These are phyloP conservation scores for Wallacemonas sp. DNA, from an alignment of 208 protist genomes.

Conservation along the genomic window DNA sequence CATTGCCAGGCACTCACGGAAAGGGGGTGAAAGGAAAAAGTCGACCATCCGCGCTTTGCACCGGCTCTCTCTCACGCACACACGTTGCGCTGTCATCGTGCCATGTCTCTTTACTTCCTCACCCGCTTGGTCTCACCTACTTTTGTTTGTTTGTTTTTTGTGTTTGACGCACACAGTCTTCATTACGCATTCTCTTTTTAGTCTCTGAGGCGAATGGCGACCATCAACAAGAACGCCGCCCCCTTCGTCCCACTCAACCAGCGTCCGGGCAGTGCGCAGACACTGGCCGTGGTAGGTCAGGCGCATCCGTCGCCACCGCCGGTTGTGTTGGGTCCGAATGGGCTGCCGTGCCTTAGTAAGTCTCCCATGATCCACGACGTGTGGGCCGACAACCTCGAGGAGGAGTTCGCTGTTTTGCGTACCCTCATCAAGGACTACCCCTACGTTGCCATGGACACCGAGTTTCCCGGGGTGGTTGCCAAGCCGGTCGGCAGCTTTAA, in stretches of 20 bases:
- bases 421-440: constrained; percentile 96
- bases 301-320: not conserved
- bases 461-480: constrained; percentile 99
- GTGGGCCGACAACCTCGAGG: constrained; percentile 96
- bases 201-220: constrained; percentile 7
- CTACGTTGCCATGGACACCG: constrained; percentile 98
- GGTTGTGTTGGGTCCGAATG: not conserved
- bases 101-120: no score
- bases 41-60: no score
- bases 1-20: no score
- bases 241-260: not conserved
- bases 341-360: constrained; percentile 79
- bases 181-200: not conserved
- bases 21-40: no score
- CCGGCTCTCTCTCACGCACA: no score
- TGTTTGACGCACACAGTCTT: not conserved
- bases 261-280: not conserved
- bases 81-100: no score
- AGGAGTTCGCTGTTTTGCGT: constrained; percentile 95
- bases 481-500: constrained; percentile 95
- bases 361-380: constrained; percentile 95
- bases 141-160: not conserved
- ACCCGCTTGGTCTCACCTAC: no score
- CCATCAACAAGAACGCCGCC: constrained; percentile 6
- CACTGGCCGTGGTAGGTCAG: not conserved